Percentiles rank a stretch among this genome's conserved stretches.
These are phyloP conservation scores for Domatiomyces globalis DNA, from an alignment of 2,329 filamentous ascomycete species.

Conservation along the genomic window DNA sequence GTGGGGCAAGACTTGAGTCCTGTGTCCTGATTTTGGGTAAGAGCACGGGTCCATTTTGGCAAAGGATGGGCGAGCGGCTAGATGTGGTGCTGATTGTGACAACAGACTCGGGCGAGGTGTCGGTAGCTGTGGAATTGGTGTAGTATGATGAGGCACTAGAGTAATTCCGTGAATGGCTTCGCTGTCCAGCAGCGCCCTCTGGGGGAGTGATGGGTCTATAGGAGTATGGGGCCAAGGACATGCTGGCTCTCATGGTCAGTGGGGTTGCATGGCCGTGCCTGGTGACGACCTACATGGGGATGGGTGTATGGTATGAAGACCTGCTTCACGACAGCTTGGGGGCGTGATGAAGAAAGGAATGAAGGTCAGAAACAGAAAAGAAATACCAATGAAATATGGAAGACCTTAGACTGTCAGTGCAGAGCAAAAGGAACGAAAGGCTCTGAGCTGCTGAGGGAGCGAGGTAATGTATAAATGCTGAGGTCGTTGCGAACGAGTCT, in stretches of 20 bases:
- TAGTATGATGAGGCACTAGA: conserved; percentile 43
- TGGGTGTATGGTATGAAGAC: conserved; percentile 12
- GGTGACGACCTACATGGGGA: conserved; percentile 9
- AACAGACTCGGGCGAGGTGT: conserved; percentile 56
- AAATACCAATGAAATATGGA: conserved; percentile 13
- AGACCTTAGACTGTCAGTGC: conserved; percentile 9
- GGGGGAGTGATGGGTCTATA: conserved; percentile 34
- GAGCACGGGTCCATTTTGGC: conserved; percentile 60
- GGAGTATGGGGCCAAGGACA: conserved; percentile 30
- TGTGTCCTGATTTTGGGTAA: conserved; percentile 76
- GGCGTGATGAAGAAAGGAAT: conserved; percentile 14
- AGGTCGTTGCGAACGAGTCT: not conserved
- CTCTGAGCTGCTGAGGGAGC: conserved; percentile 12
- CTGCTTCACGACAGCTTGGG: conserved; percentile 11
- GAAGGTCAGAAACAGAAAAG: conserved; percentile 8
- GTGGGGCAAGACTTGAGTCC: conserved; percentile 58
- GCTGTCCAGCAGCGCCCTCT: conserved; percentile 22
- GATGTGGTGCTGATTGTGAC: conserved; percentile 57
- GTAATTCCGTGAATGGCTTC: conserved; percentile 45
- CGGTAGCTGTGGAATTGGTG: conserved; percentile 33
- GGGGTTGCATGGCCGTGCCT: conserved; percentile 4
- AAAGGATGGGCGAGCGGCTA: conserved; percentile 55
- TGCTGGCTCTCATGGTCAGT: conserved; percentile 19
- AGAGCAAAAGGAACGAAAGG: conserved; percentile 18
- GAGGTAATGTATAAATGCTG: not conserved